A percentile compares a stretch with the other conserved stretches of the same genome.
These are phyloP conservation scores for Phytopythium ostracodes DNA, from an alignment of 352 stramenopile species.

Conservation along the genomic window DNA sequence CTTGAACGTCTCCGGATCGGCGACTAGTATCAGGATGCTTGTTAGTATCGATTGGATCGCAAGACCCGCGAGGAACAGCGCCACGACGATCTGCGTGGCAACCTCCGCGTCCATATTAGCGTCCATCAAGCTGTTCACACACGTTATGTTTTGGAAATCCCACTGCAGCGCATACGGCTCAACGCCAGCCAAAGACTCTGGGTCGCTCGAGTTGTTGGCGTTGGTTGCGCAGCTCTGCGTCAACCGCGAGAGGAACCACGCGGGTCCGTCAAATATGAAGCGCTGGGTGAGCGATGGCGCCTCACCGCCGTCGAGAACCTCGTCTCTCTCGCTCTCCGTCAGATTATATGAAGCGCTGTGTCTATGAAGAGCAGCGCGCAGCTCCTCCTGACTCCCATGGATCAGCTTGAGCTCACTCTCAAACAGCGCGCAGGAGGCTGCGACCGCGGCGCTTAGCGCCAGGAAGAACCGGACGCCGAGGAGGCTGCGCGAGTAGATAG, in stretches of 20 bases:
- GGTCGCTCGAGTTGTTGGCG: background rate
- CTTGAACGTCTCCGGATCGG: slow-evolving; percentile 4
- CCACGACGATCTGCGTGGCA: background rate
- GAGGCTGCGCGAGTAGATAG: slow-evolving; percentile 15
- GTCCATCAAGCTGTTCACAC: slow-evolving; percentile 7
- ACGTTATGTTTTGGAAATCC: slow-evolving; percentile 16
- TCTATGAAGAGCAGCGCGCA: slow-evolving; percentile 12
- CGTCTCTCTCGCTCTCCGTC: slow-evolving; percentile 13
- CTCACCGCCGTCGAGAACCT: slow-evolving; percentile 37
- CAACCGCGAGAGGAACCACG: slow-evolving; percentile 41
- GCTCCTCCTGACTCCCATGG: slow-evolving; percentile 24
- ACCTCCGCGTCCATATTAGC: slow-evolving; percentile 5
- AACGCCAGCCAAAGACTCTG: slow-evolving; percentile 3
- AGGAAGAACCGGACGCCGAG: slow-evolving; percentile 16
- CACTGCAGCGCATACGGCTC: slow-evolving; percentile 26
- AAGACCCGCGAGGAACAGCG: slow-evolving; percentile 5
- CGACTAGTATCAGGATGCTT: slow-evolving; percentile 5
- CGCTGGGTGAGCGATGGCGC: slow-evolving; percentile 40
- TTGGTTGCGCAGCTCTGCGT: slow-evolving; percentile 15
- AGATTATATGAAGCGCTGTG: slow-evolving; percentile 9
- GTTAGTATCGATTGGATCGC: slow-evolving; percentile 7
- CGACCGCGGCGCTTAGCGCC: slow-evolving; percentile 8
- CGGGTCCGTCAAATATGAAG: slow-evolving; percentile 44
- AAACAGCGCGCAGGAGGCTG: slow-evolving; percentile 12
- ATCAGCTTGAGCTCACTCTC: slow-evolving; percentile 28